A percentile compares a stretch with the other conserved stretches of the same genome.
Conservation (phyloP, 495 filamentous ascomycete genomes). For the Penicillium samsonianum region DNA sequence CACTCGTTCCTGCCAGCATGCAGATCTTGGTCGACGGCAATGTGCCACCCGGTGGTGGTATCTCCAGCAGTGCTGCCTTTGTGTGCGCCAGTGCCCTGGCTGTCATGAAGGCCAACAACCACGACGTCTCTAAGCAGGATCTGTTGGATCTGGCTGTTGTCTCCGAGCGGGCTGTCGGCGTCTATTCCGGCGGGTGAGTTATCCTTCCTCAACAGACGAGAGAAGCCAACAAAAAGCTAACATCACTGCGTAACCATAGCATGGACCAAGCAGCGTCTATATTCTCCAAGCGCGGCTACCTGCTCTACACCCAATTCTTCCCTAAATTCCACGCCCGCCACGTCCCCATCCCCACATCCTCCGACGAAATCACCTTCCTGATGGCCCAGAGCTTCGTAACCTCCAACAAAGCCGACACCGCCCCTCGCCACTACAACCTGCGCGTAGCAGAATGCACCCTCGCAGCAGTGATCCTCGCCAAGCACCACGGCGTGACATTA, state of each 20-base stretch:
- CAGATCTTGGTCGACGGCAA: slow-evolving; percentile 87
- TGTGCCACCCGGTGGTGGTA: slow-evolving; percentile 86
- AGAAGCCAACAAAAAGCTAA: slow-evolving; percentile 31
- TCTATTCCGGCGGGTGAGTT: slow-evolving; percentile 89
- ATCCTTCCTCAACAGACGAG: not conserved
- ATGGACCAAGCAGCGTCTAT: slow-evolving; percentile 99
- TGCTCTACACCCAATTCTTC: slow-evolving; percentile 87
- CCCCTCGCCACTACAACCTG: slow-evolving; percentile 91
- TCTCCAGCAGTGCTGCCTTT: slow-evolving; percentile 93
- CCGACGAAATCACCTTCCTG: slow-evolving; percentile 84
- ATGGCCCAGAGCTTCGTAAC: slow-evolving; percentile 93
- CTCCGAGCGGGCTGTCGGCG: slow-evolving; percentile 89
- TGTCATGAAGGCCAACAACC: slow-evolving; percentile 83
- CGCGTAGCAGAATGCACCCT: slow-evolving; percentile 93
- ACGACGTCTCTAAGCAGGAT: slow-evolving; percentile 83
- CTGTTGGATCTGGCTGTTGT: slow-evolving; percentile 89
- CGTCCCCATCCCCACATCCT: slow-evolving; percentile 79
- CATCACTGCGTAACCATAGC: slow-evolving; percentile 16
- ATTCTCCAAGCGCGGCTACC: slow-evolving; percentile 80
- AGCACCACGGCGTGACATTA: slow-evolving; percentile 62
- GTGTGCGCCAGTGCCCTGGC: slow-evolving; percentile 88
- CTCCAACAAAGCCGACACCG: slow-evolving; percentile 92
- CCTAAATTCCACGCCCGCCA: slow-evolving; percentile 74
- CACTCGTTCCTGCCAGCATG: slow-evolving; percentile 73
- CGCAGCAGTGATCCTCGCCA: slow-evolving; percentile 74